These are phyloP conservation scores for Crucibulum cyathiforme DNA, from an alignment of 1,284 basidiomycete genomes.

Conservation along the genomic window DNA sequence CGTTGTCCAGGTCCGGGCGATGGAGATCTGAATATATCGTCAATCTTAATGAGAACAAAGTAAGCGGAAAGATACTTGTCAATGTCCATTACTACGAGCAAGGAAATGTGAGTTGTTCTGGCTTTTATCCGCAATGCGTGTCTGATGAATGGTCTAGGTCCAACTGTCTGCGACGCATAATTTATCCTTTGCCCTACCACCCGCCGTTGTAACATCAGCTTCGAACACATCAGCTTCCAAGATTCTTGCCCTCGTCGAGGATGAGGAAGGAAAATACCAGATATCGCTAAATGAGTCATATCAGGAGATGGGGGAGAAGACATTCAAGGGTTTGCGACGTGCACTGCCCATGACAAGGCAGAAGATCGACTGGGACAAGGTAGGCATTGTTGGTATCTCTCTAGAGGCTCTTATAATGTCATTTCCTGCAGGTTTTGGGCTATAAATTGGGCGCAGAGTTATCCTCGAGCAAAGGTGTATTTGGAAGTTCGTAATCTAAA, in stretches of 20 bases:
- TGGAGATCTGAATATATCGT: constrained; percentile 86
- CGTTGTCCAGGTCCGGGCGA: constrained; percentile 77
- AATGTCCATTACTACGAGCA: constrained; percentile 97
- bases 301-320: constrained; percentile 86
- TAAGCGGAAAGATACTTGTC: constrained; percentile 73
- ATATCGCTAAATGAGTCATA: constrained; percentile 80
- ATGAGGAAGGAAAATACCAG: constrained; percentile 81
- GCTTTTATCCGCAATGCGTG: background rate
- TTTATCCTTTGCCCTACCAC: constrained; percentile 69
- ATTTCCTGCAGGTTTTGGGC: constrained; percentile 64
- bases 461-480: constrained; percentile 70
- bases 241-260: constrained; percentile 80
- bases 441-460: constrained; percentile 89
- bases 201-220: constrained; percentile 55
- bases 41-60: constrained; percentile 58
- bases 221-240: constrained; percentile 69
- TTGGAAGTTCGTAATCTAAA: constrained; percentile 47
- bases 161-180: constrained; percentile 83
- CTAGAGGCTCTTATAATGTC: background rate
- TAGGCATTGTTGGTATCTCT: constrained; percentile 35
- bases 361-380: constrained; percentile 95
- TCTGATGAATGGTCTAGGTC: constrained; percentile 57
- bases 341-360: constrained; percentile 91
- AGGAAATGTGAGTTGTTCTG: constrained; percentile 73
- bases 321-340: constrained; percentile 87